phyloP scores from a whole-genome alignment of 2,329 filamentous ascomycete species.

The Ascochyta koolunga region DNA sequence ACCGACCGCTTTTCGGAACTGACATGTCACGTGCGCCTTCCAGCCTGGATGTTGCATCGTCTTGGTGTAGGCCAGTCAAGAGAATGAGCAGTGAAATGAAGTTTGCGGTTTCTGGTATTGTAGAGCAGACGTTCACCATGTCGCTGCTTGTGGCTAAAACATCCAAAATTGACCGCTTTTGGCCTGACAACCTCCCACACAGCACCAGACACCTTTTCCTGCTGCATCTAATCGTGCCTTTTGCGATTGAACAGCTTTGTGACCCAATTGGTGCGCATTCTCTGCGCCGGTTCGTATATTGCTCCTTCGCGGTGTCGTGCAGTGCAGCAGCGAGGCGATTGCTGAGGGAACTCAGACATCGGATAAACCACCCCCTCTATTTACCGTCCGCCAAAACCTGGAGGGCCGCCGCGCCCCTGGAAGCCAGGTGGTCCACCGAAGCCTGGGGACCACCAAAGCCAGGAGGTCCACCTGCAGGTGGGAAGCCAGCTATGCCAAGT shows the following conservation, averaged over 20 bases:
- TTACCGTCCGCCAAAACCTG: slow-evolving; percentile 38
- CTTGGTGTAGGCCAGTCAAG: too few species aligned
- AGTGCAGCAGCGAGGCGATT: slow-evolving; percentile 1
- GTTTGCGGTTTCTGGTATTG: slow-evolving; percentile 3
- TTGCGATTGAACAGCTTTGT: background rate
- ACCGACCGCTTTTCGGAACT: slow-evolving; percentile 13
- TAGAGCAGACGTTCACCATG: background rate
- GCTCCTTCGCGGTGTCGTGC: background rate
- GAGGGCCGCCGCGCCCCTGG: slow-evolving; percentile 35
- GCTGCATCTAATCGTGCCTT: background rate
- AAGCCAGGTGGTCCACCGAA: slow-evolving; percentile 47
- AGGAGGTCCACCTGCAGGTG: slow-evolving; percentile 61
- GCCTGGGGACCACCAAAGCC: slow-evolving; percentile 52
- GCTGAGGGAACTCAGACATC: background rate
- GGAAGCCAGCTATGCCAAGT: slow-evolving; percentile 41
- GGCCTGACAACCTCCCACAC: background rate
- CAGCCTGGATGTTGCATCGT: background rate
- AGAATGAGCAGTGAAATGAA: background rate
- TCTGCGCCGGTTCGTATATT: background rate
- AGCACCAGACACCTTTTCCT: background rate
- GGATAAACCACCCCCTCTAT: background rate
- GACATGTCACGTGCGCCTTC: slow-evolving; percentile 15
- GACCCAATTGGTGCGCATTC: background rate
- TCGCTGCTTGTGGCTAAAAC: slow-evolving; percentile 6
- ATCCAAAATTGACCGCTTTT: slow-evolving; percentile 6